Percentiles rank a stretch among this genome's conserved stretches.
phyloP scores from a whole-genome alignment of 805 yeast genomes.

The Suhomyces sp. region DNA sequence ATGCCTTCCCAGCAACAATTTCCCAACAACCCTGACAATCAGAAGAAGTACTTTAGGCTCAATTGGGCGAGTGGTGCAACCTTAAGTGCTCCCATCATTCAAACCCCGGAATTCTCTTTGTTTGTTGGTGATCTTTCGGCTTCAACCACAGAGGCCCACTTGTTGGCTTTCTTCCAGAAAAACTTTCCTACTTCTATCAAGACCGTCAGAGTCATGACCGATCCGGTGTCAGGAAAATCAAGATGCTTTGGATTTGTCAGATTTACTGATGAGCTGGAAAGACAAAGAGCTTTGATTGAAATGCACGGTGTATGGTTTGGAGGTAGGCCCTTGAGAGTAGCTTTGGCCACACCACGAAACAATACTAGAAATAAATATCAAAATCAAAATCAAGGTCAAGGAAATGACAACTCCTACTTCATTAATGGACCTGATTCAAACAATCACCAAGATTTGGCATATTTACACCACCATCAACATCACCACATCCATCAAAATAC shows the following conservation, averaged over 20 bases:
- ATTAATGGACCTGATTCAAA: conserved; percentile 8
- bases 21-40: conserved; percentile 44
- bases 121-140: conserved; percentile 85
- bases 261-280: conserved; percentile 66
- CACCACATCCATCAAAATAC: neutral
- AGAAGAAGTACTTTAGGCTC: conserved; percentile 64
- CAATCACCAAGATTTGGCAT: conserved; percentile 16
- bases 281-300: conserved; percentile 64
- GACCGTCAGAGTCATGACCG: conserved; percentile 84
- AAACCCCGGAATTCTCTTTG: conserved; percentile 71
- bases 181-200: conserved; percentile 62
- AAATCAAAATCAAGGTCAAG: neutral
- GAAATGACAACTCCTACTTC: neutral
- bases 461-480: conserved; percentile 14
- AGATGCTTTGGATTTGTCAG: conserved; percentile 82
- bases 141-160: conserved; percentile 75
- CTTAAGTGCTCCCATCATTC: conserved; percentile 64
- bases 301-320: conserved; percentile 83
- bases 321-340: conserved; percentile 74
- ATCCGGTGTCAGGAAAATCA: conserved; percentile 74
- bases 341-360: conserved; percentile 72
- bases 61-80: conserved; percentile 89
- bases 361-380: conserved; percentile 4
- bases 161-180: conserved; percentile 68
- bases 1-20: conserved; percentile 43